Base-by-base conservation (phyloP, 768 basidiomycete genomes). In the Tylopilus plumbeoviolaceoides region DNA sequence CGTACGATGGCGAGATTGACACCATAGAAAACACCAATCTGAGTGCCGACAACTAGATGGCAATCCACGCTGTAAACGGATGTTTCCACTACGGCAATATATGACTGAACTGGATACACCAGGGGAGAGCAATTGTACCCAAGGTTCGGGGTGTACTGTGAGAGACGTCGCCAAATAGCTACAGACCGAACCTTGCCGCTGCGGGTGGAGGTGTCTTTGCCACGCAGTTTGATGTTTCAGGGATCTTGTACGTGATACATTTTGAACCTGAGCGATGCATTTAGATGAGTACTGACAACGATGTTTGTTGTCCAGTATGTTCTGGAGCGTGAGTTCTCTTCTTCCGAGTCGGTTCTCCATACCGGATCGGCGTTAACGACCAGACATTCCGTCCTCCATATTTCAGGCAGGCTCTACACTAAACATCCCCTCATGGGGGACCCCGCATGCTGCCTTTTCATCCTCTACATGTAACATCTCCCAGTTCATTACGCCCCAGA, bases 401-500 rank as follows among this genome's bases (percentile, higher is more conserved):
- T 53, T 60, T 12, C 61, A 59, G 11, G 66, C 69, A 11, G 67
- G n/a, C n/a, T n/a, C n/a, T n/a, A n/a, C n/a, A n/a, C n/a, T n/a
- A n/a, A n/a, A n/a, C n/a, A n/a, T n/a, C n/a, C n/a, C n/a, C n/a
- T n/a, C n/a, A n/a, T n/a, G n/a, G n/a, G n/a, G n/a, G n/a, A n/a
- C n/a, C n/a, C 80, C 80, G 0, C 74, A 74, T 20, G 74, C 77
- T 11, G 63, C 70, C 27, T 80, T 71, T 53, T 71, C 68, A n/a
- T 63, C 74, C 1, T 52, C 58, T 6, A 64, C 63, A 5, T 81
- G 80, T 56, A 71, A 78, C 52, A 78, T 81, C 41, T 55, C 70
- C 7, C 46, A 73, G 36, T 75, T 67, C 61, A 79, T 80, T 60
- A 66, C 71, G 5, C 66, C 73, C 18, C 82, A 83, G 60, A 72